Evolutionary conservation across 192 early-diverging fungal genomes (phyloP), one percentile per base, ranked within the genome.

Genomic region (Backusella tarrabulga): DNA sequence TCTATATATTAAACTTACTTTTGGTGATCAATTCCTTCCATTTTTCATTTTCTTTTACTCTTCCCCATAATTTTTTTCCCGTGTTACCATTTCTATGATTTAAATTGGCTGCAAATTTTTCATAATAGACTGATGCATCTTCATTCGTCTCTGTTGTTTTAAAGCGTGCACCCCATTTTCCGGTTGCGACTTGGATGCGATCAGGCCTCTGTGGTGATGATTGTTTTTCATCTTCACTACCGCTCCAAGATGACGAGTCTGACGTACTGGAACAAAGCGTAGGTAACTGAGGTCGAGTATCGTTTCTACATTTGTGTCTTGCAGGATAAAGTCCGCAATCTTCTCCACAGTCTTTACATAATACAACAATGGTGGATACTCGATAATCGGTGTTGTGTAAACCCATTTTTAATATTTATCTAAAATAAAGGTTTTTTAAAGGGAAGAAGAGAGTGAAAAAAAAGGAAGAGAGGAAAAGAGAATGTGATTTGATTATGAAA

Each of bases 321-420:
- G 87, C 88, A 9, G 90, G 90, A 75, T 91, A 91, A n/a, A 84
- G 41, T 17, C 90, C 90, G 29, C 89, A 88, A 36, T 91, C 90
- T 50, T 87, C 79, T 19, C 83, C 83, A 83, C 90, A 91, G 71
- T 91, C 90, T 56, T 86, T 88, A 75, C 90, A 91, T 68, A 88
- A 80, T 21, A 91, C 79, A 9, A 83, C 84, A 44, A 91, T 77
- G 32, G 78, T 82, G 11, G 90, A 91, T 11, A 91, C 77, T 40
- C 90, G 79, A 78, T 91, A 91, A 80, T 91, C 90, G 19, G 76
- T 72, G 9, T 76, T 75, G 9, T 63, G 68, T 34, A 77, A 69
- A 35, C 68, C 79, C 83, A 84, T 84, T 23, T 60, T 14, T 14
- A 50, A 6, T 50, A 19, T 50, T 17, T 15, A 50, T 50, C 6